Evolutionary conservation across 306 rosid species (phyloP), one percentile per base, ranked within the genome.

Genomic region (Cucumis hystrix): DNA sequence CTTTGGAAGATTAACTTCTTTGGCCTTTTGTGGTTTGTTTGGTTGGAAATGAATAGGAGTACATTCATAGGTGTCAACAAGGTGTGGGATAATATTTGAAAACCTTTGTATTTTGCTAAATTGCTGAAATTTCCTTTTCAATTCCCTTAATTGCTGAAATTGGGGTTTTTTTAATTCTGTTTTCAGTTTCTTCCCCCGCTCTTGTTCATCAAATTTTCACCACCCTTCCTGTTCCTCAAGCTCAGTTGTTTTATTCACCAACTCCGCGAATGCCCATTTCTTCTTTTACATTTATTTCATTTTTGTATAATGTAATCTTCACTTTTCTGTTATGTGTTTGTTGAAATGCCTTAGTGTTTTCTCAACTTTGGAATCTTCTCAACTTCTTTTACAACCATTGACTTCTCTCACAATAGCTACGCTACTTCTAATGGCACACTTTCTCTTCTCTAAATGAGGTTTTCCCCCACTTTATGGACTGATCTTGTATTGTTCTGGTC

Each of bases 281-380:
- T 71, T 49, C 21, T 18, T 37, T n/a, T 65, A 5, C 41, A 37
- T 65, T 65, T 18, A 6, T 43, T 14, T 14, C 72, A 10, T 16
- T 39, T 10, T 70, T 70, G 5, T 43, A 21, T 13, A 47, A 49
- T 47, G 59, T 15, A 25, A 28, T 51, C 76, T 63, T 63, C 21
- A 14, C 43, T 35, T 33, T 4, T n/a, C 1, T 12, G 52, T 47
- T 47, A 2, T 28, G 0, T 71, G 23, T 71, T 71, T 51, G 60
- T 71, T 14, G 20, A 71, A 47, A 17, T 71, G 80, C 78, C 56
- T 82, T 75, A 79, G 90, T 41, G 77, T 72, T 69, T 69, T 14
- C 57, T 13, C n/a, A 21, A 43, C 56, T 68, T 56, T 2, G 57
- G 16, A 30, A 40, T n/a, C n/a, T n/a, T n/a, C n/a, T n/a, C n/a